Conservation (phyloP, 1,284 basidiomycete species). For the Mycosarcoma maydis region DNA sequence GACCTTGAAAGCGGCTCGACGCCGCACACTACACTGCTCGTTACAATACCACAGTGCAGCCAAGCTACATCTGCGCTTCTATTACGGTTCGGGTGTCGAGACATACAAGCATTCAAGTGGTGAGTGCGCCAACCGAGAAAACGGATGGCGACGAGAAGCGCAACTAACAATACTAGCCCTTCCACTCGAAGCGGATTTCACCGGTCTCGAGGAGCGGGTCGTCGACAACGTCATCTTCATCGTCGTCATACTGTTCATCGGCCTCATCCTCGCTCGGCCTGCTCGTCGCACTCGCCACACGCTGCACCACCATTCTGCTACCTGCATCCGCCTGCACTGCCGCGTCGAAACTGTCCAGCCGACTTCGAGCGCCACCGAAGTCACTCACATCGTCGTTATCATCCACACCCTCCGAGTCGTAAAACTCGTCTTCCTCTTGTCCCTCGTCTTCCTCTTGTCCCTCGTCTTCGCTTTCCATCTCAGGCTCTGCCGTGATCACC, state of each 20-base stretch:
- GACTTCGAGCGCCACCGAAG: conserved; percentile 6
- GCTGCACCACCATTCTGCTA: conserved; percentile 22
- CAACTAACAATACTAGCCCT: conserved; percentile 1
- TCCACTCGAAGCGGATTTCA: conserved; percentile 65
- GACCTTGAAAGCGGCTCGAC: no score
- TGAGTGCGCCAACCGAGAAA: no score
- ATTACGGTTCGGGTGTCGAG: no score
- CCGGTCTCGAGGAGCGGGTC: conserved; percentile 61
- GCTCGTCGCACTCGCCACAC: conserved; percentile 9
- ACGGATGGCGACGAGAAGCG: no score
- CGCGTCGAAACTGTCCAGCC: conserved; percentile 2
- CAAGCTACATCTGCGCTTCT: no score
- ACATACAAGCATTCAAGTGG: no score
- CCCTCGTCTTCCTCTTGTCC: no score
- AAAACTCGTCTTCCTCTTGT: no score
- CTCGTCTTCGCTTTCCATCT: conserved; percentile 32
- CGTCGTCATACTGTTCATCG: conserved; percentile 16
- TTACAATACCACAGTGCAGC: no score
- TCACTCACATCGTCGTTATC: conserved; percentile 35
- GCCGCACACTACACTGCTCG: no score
- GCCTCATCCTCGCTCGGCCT: conserved; percentile 44
- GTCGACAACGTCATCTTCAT: conserved; percentile 59
- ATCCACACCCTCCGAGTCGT: conserved; percentile 30
- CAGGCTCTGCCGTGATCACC: conserved; percentile 43
- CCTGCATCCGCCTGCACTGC: conserved; percentile 11